Percentiles rank a stretch among this genome's conserved stretches.
Conservation (phyloP, 805 yeast species). For the Citeromyces nyonsensis region DNA sequence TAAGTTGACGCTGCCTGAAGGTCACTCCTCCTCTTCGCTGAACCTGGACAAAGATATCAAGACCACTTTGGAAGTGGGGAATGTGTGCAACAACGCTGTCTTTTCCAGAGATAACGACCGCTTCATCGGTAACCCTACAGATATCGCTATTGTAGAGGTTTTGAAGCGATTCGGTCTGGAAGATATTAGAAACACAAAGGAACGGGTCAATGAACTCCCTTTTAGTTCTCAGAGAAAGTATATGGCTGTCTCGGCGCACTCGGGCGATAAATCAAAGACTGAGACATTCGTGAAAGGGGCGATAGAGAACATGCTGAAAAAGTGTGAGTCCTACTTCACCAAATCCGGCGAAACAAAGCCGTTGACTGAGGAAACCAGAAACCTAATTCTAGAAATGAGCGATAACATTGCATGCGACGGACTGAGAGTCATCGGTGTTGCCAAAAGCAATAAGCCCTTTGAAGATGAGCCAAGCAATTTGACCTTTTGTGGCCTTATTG, state of each 20-base stretch:
- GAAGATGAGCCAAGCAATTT: constrained; percentile 37
- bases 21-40: constrained; percentile 22
- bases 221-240: constrained; percentile 75
- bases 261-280: constrained; percentile 39
- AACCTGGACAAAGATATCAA: constrained; percentile 38
- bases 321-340: constrained; percentile 44
- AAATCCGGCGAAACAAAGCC: constrained; percentile 45
- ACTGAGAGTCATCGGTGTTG: constrained; percentile 73
- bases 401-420: constrained; percentile 66
- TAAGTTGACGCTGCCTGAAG: constrained; percentile 22
- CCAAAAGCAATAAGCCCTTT: constrained; percentile 23
- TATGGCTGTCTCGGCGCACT: constrained; percentile 69
- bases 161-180: constrained; percentile 54
- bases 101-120: constrained; percentile 54
- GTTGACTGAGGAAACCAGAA: constrained; percentile 32
- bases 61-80: constrained; percentile 47
- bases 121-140: constrained; percentile 87
- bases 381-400: constrained; percentile 39
- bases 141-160: constrained; percentile 75
- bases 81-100: constrained; percentile 61
- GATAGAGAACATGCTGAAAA: constrained; percentile 50
- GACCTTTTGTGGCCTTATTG: constrained; percentile 73
- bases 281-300: constrained; percentile 83
- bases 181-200: constrained; percentile 47
- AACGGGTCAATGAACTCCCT: constrained; percentile 62